Conservation (phyloP, 1,284 basidiomycete species). For the Apiotrichum montevideense region DNA sequence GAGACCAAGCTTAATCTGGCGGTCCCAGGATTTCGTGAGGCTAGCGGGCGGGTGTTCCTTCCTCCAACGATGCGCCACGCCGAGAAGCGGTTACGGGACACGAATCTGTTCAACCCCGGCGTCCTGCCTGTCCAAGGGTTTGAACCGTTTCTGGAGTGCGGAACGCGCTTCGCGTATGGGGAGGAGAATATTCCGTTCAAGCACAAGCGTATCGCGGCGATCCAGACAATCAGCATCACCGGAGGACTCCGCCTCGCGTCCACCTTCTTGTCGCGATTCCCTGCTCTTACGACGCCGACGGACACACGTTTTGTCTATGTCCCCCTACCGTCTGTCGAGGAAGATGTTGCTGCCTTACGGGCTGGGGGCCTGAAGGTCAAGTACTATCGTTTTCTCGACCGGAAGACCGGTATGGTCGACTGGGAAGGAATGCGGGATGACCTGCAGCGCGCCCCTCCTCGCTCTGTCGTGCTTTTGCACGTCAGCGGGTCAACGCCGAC, state of each 20-base stretch:
- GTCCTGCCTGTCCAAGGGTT: slow-evolving; percentile 35
- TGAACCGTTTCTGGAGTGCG: slow-evolving; percentile 36
- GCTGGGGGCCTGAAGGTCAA: slow-evolving; percentile 41
- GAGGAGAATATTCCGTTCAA: slow-evolving; percentile 57
- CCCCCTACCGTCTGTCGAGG: slow-evolving; percentile 36
- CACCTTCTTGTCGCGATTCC: slow-evolving; percentile 74
- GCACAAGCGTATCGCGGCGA: slow-evolving; percentile 38
- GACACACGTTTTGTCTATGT: slow-evolving; percentile 27
- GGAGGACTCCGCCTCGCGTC: slow-evolving; percentile 92
- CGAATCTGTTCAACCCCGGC: slow-evolving; percentile 16
- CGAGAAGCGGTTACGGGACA: slow-evolving; percentile 34
- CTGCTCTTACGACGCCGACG: slow-evolving; percentile 4
- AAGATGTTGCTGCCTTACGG: slow-evolving; percentile 30
- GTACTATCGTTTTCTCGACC: slow-evolving; percentile 66
- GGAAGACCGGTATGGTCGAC: slow-evolving; percentile 81
- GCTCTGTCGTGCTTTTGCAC: slow-evolving; percentile 82
- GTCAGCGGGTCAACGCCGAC: slow-evolving; percentile 96
- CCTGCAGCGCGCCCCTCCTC: slow-evolving; percentile 54
- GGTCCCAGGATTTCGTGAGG: slow-evolving; percentile 81
- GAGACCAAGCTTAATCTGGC: slow-evolving; percentile 86
- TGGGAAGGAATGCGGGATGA: slow-evolving; percentile 66
- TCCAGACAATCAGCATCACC: slow-evolving; percentile 91
- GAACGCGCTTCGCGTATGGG: slow-evolving; percentile 39
- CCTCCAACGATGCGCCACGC: slow-evolving; percentile 89
- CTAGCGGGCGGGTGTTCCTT: slow-evolving; percentile 78